Evolutionary conservation across 768 basidiomycete species (phyloP), one percentile per base, ranked within the genome.

Genomic region (Trametes maxima): DNA sequence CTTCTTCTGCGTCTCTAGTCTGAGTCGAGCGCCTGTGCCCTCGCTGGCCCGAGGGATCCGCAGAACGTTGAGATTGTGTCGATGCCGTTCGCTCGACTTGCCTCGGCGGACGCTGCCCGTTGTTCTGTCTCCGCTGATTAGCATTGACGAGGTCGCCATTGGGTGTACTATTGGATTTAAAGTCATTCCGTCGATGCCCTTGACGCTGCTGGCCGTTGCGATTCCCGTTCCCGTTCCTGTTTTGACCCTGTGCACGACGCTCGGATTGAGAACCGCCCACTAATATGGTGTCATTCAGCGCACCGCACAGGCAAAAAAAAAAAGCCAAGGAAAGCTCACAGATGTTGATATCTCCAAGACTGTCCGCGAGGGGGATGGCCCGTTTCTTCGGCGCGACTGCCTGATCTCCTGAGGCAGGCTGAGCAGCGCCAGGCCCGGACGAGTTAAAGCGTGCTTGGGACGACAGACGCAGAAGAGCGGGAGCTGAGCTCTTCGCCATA

Each of bases 321-420:
- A 22, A n/a, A 14, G 39, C 4, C 5, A 3, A 1, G n/a, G 13
- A 6, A 2, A 2, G 42, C 72, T 35, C 56, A 73, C 72, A 59
- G 42, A 69, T 69, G 21, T 28, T 19, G 33, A 73, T 65, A 53
- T 69, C 68, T 22, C 68, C 72, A 44, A 68, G 60, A 43, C 40
- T 57, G 45, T 60, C 57, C 13, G 65, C 65, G 7, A 55, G 14
- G 6, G 67, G 67, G 14, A 64, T 50, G 3, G 59, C 48, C 2
- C 67, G 61, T 50, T 60, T 65, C 52, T 60, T 64, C n/a, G 54
- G 61, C 22, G 57, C 33, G 2, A 8, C 28, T 33, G 47, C 57
- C 21, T 50, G 16, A 16, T 25, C 22, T n/a, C 22, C 28, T 16
- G 28, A 40, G 39, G 54, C 17, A 22, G 17, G 24, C 28, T 54